phyloP scores from a whole-genome alignment of 2,329 filamentous ascomycete species.

The Pseudogymnoascus verrucosus region DNA sequence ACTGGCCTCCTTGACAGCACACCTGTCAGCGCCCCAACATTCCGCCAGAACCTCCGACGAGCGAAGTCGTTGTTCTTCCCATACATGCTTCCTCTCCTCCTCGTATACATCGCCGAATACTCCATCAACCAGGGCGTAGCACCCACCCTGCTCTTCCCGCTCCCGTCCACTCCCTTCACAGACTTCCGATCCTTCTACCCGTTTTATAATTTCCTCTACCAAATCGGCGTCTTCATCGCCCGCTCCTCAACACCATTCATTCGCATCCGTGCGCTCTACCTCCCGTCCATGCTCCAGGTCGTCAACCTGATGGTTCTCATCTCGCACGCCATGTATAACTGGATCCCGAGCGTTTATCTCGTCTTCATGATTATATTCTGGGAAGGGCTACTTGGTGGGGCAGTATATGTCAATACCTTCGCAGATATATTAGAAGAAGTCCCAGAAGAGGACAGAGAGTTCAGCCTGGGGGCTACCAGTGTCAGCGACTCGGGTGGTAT shows the following conservation, averaged over 20 bases:
- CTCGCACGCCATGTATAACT: slow-evolving; percentile 68
- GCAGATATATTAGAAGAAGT: slow-evolving; percentile 86
- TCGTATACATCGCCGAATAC: slow-evolving; percentile 95
- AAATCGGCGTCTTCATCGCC: slow-evolving; percentile 90
- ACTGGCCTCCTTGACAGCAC: slow-evolving; percentile 18
- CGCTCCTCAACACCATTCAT: slow-evolving; percentile 84
- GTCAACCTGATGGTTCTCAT: slow-evolving; percentile 67
- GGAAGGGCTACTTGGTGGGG: slow-evolving; percentile 84
- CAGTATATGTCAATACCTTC: slow-evolving; percentile 95
- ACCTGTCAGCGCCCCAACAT: slow-evolving; percentile 20
- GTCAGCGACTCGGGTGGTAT: slow-evolving; percentile 91
- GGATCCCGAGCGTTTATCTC: slow-evolving; percentile 79
- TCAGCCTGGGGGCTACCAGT: slow-evolving; percentile 80
- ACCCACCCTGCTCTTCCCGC: slow-evolving; percentile 81
- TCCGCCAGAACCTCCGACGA: slow-evolving; percentile 53
- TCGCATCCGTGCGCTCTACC: slow-evolving; percentile 71
- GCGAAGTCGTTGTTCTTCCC: slow-evolving; percentile 63
- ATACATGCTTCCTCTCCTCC: slow-evolving; percentile 80
- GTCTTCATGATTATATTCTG: slow-evolving; percentile 82
- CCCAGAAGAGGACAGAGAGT: slow-evolving; percentile 71
- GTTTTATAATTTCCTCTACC: slow-evolving; percentile 90
- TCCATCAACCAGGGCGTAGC: slow-evolving; percentile 94
- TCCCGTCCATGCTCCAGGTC: slow-evolving; percentile 75
- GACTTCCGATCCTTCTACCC: slow-evolving; percentile 87
- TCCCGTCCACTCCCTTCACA: slow-evolving; percentile 66